Conservation (phyloP, 116 monocot species). For the Posidonia oceanica region DNA sequence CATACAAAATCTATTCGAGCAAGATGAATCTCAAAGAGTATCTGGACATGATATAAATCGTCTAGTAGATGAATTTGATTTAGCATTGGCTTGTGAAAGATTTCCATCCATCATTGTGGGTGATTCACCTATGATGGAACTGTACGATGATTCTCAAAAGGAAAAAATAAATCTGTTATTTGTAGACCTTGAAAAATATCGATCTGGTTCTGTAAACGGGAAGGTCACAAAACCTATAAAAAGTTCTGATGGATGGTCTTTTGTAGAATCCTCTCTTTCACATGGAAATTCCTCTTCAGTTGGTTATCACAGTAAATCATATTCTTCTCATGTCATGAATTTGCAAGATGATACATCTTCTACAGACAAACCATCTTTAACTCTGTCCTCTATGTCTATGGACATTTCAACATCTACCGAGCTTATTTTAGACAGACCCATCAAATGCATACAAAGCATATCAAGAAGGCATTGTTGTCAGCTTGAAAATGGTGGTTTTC, state of each 20-base stretch:
- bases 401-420: conserved; percentile 11
- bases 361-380: conserved; percentile 7
- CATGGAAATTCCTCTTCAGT: conserved; percentile 9
- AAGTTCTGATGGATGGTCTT: conserved; percentile 17
- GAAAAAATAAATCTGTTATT: conserved; percentile 17
- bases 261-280: conserved; percentile 10
- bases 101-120: conserved; percentile 85
- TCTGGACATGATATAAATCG: conserved; percentile 13
- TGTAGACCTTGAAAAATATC: conserved; percentile 15
- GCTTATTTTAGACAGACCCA: conserved; percentile 34
- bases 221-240: conserved; percentile 12
- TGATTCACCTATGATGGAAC: conserved; percentile 48
- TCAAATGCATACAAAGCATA: conserved; percentile 43
- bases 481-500: conserved; percentile 72
- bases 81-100: conserved; percentile 33
- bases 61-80: conserved; percentile 40
- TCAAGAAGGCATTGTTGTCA: conserved; percentile 28
- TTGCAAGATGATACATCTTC: conserved; percentile 13
- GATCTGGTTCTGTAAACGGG: conserved; percentile 8
- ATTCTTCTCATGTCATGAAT: conserved; percentile 17
- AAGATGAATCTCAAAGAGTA: conserved; percentile 20
- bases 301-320: conserved; percentile 2
- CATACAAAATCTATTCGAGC: conserved; percentile 32
- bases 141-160: conserved; percentile 37
- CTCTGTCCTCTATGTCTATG: not conserved